Percentiles rank a stretch among this genome's conserved stretches.
phyloP scores from a whole-genome alignment of 2,329 filamentous ascomycete species.

The Cordyceps cateniannulata region DNA sequence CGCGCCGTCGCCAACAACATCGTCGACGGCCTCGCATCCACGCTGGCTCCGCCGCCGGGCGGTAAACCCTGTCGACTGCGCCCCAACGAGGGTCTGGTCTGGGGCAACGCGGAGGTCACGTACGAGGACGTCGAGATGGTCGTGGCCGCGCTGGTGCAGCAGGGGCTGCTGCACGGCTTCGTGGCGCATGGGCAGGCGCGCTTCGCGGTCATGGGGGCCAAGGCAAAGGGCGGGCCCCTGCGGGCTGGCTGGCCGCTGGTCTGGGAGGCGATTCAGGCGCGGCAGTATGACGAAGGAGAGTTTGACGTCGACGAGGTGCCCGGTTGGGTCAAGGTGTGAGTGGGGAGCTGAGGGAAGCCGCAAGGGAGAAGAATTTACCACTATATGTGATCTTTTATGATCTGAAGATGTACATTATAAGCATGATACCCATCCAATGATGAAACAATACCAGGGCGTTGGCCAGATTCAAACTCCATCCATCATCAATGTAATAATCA shows the following conservation, averaged over 20 bases:
- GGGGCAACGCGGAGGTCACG: slow-evolving; percentile 55
- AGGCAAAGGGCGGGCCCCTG: slow-evolving; percentile 56
- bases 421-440: slow-evolving; percentile 6
- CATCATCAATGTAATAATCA: too few relatives aligned
- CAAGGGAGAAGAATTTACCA: background rate
- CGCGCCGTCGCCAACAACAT: slow-evolving; percentile 43
- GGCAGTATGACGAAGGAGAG: slow-evolving; percentile 49
- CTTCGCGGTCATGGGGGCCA: slow-evolving; percentile 77
- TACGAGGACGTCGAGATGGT: slow-evolving; percentile 68
- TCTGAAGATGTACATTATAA: background rate
- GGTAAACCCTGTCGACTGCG: slow-evolving; percentile 38
- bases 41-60: slow-evolving; percentile 41
- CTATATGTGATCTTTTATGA: too few relatives aligned
- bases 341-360: too few relatives aligned
- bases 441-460: background rate
- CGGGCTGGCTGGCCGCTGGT: slow-evolving; percentile 70
- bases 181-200: slow-evolving; percentile 69
- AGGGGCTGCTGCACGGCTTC: slow-evolving; percentile 78
- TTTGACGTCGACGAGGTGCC: slow-evolving; percentile 61
- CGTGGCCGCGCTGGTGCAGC: slow-evolving; percentile 68
- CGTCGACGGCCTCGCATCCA: slow-evolving; percentile 30
- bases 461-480: background rate
- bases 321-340: slow-evolving; percentile 61
- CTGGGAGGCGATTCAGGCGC: slow-evolving; percentile 60
- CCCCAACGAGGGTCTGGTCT: slow-evolving; percentile 55